These are phyloP conservation scores for Cylindricascospora bacillispora DNA, from an alignment of 1,139 yeast genomes.

Conservation along the genomic window DNA sequence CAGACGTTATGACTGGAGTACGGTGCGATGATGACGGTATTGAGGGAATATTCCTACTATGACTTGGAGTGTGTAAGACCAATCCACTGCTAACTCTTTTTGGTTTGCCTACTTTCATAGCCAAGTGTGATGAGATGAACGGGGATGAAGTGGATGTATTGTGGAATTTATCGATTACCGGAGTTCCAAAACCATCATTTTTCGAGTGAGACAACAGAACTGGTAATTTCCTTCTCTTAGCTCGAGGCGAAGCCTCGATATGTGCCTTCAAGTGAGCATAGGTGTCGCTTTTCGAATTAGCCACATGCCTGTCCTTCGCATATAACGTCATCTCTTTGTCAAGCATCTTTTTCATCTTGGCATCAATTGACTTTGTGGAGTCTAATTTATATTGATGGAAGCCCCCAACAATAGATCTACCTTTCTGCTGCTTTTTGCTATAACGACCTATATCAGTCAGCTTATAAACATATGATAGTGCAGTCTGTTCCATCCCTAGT, in stretches of 20 bases:
- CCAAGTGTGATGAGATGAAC: conserved; percentile 18
- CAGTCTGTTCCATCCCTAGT: conserved; percentile 13
- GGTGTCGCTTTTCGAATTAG: conserved; percentile 14
- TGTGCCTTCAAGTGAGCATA: conserved; percentile 22
- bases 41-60: conserved; percentile 14
- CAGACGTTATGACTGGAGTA: conserved; percentile 3
- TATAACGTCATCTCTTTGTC: conserved; percentile 11
- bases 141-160: conserved; percentile 8
- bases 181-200: conserved; percentile 19
- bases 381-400: conserved; percentile 3
- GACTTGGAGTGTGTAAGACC: conserved; percentile 18
- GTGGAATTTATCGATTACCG: conserved; percentile 10
- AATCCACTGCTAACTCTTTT: conserved; percentile 7
- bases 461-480: conserved; percentile 12
- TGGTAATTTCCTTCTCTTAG: conserved; percentile 19
- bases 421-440: conserved; percentile 8
- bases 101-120: conserved; percentile 10
- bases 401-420: conserved; percentile 6
- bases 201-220: conserved; percentile 20
- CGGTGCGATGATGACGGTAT: not conserved
- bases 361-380: conserved; percentile 15
- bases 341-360: conserved; percentile 17
- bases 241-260: conserved; percentile 21
- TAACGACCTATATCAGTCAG: conserved; percentile 22
- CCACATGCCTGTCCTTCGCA: conserved; percentile 3